Conservation (phyloP, 2,329 filamentous ascomycete species). For the Colletotrichum sp. region DNA sequence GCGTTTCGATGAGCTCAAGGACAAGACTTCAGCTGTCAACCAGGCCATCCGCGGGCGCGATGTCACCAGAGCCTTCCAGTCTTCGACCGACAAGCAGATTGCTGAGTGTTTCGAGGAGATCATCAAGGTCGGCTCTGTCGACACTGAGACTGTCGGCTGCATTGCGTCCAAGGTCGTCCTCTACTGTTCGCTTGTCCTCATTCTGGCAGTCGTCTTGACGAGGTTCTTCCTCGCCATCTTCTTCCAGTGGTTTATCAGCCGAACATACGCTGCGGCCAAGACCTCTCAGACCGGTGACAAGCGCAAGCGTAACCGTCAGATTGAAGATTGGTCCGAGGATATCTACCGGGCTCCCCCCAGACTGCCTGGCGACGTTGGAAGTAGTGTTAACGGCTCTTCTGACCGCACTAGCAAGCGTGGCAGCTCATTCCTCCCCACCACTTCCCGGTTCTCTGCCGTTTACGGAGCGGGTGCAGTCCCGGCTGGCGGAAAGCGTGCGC, state of each 20-base stretch:
- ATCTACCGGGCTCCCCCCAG: conserved; percentile 92
- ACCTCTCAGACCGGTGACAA: conserved; percentile 82
- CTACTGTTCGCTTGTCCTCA: conserved; percentile 90
- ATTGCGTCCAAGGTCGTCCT: conserved; percentile 97
- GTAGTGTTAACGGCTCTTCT: conserved; percentile 63
- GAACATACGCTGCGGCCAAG: conserved; percentile 82
- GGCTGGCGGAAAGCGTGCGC: conserved; percentile 56
- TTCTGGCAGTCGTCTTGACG: conserved; percentile 83
- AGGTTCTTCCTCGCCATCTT: conserved; percentile 89
- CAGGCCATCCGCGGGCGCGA: conserved; percentile 79
- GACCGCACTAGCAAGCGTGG: conserved; percentile 80
- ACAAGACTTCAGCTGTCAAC: conserved; percentile 65
- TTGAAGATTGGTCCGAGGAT: conserved; percentile 97
- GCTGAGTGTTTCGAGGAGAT: conserved; percentile 91
- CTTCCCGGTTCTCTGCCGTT: conserved; percentile 91
- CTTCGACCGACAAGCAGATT: conserved; percentile 76
- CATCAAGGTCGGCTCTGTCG: conserved; percentile 93
- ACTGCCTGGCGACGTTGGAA: conserved; percentile 75
- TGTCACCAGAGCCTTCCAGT: conserved; percentile 87
- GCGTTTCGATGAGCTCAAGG: conserved; percentile 80
- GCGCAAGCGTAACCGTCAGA: conserved; percentile 87
- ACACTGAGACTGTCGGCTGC: conserved; percentile 95
- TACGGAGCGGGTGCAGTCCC: conserved; percentile 73
- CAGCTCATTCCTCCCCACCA: conserved; percentile 87
- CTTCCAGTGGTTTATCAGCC: conserved; percentile 96